phyloP scores from a whole-genome alignment of 208 protist genomes.

The Leishmania martiniquensis region DNA sequence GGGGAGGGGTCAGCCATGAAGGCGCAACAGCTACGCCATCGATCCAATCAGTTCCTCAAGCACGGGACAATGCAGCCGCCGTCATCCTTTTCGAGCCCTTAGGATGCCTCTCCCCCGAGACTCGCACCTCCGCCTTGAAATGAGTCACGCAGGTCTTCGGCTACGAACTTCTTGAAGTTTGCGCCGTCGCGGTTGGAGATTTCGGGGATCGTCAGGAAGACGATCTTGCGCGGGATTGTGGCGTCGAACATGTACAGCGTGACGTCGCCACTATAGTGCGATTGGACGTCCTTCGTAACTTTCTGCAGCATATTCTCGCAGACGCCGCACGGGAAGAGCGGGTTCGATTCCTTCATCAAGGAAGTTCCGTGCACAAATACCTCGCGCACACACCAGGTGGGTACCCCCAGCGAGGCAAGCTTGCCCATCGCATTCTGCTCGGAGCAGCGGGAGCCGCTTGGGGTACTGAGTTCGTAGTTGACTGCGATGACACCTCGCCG shows the following conservation, averaged over 20 bases:
- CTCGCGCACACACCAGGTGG: conserved; percentile 81
- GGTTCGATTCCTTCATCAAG: conserved; percentile 73
- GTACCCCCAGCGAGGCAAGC: conserved; percentile 73
- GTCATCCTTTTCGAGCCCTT: neutral
- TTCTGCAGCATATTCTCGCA: conserved; percentile 93
- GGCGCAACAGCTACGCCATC: neutral
- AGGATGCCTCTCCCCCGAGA: neutral
- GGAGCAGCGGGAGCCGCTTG: conserved; percentile 88
- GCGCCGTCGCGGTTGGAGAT: conserved; percentile 79
- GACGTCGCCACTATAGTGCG: conserved; percentile 71
- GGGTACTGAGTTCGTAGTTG: conserved; percentile 93
- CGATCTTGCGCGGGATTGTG: conserved; percentile 69
- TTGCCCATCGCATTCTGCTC: conserved; percentile 92
- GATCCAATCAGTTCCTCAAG: neutral
- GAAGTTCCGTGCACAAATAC: conserved; percentile 86
- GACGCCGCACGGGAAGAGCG: conserved; percentile 90
- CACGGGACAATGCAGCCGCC: neutral
- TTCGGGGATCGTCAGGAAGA: conserved; percentile 81
- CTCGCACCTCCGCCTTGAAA: neutral
- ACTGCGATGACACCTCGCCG: conserved; percentile 75
- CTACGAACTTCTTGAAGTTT: conserved; percentile 81
- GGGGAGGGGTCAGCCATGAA: no score
- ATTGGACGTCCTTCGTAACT: conserved; percentile 73
- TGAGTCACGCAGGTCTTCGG: conserved; percentile 48
- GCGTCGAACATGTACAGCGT: conserved; percentile 92